Base-by-base conservation (phyloP, 495 filamentous ascomycete genomes). In the Pseudevernia furfuracea region DNA sequence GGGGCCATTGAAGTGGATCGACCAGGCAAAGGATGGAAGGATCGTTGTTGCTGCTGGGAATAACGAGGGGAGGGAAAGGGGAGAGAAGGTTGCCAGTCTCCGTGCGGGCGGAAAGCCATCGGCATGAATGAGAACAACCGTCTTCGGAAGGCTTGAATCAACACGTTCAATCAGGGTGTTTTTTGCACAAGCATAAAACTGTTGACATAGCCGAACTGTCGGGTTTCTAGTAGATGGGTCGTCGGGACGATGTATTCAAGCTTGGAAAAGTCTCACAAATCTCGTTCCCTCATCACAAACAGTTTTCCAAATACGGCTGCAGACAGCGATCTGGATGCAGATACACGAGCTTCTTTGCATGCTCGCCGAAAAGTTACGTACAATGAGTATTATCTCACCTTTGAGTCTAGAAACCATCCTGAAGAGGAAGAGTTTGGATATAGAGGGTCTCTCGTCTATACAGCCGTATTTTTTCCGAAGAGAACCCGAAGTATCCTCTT, bases 71-170 rank as follows among this genome's bases (percentile, higher is more conserved):
- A 44, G 49, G 44, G 58, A 25, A 21, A 38, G 56, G 36, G 41
- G 25, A 34, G 60, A 66, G 32, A 46, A 38, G 28, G 30, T 68
- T 23, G 63, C 67, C 6, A 60, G 49, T 12, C 28, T 68, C n/a
- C 59, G 36, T 15, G 32, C 34, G 8, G 23, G 49, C 12, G 7
- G 12, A 11, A 53, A 53, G 49, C 28, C 17, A 14, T 0, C 14
- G 0, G 23, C 11, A 11, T 53, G 28, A 53, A 4, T 5, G 4
- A 7, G 1, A 30, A 17, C 0, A 17, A 6, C 10, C 30, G 25
- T 32, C 4, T 8, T 32, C 34, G 4, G 1, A 4, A 36, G 8
- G 8, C 34, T 8, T 36, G 1, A 0, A 4, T 8, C 34, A 5
- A 32, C 7, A 19, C 4, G 11, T 4, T 38, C 12, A 21, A 23